Evolutionary conservation across 495 filamentous ascomycete genomes (phyloP).

Genomic region (Polyplosphaeria fusca): DNA sequence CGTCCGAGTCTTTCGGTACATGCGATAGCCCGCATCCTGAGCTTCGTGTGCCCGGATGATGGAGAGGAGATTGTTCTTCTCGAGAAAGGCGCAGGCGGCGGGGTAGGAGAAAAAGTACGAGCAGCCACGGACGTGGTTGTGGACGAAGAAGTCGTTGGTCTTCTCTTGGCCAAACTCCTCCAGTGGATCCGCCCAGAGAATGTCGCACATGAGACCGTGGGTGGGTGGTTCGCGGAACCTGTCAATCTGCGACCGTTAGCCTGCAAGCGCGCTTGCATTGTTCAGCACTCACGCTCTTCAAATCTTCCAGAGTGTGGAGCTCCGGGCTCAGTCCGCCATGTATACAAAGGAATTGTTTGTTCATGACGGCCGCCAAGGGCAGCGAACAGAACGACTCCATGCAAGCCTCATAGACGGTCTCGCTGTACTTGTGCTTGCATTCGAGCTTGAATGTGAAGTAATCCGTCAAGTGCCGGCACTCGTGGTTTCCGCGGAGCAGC

Average conservation of each 20-base stretch:
- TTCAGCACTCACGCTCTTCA: slow-evolving; percentile 65
- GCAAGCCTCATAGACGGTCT: slow-evolving; percentile 93
- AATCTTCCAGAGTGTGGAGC: slow-evolving; percentile 89
- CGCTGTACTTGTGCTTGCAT: slow-evolving; percentile 98
- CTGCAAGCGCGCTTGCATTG: slow-evolving; percentile 5
- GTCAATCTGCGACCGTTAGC: slow-evolving; percentile 65
- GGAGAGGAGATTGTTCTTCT: slow-evolving; percentile 97
- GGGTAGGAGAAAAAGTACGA: slow-evolving; percentile 99
- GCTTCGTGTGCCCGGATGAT: slow-evolving; percentile 99
- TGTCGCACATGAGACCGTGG: slow-evolving; percentile 97
- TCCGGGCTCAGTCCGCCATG: slow-evolving; percentile 95
- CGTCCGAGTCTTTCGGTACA: slow-evolving; percentile 97
- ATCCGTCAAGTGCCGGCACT: slow-evolving; percentile 96
- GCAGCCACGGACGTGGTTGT: slow-evolving; percentile 97
- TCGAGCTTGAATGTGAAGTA: slow-evolving; percentile 99
- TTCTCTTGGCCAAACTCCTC: slow-evolving; percentile 99
- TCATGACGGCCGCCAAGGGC: slow-evolving; percentile 96
- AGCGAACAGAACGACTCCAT: slow-evolving; percentile 96
- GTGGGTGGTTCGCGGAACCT: slow-evolving; percentile 96
- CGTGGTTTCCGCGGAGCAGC: slow-evolving; percentile 95
- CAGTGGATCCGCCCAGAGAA: slow-evolving; percentile 97
- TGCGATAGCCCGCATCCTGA: slow-evolving; percentile 96
- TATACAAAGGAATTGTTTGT: slow-evolving; percentile 99
- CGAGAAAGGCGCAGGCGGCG: slow-evolving; percentile 94
- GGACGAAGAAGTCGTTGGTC: slow-evolving; percentile 91